Base-by-base conservation (phyloP, 352 stramenopile species). In the Lagenidium giganteum region DNA sequence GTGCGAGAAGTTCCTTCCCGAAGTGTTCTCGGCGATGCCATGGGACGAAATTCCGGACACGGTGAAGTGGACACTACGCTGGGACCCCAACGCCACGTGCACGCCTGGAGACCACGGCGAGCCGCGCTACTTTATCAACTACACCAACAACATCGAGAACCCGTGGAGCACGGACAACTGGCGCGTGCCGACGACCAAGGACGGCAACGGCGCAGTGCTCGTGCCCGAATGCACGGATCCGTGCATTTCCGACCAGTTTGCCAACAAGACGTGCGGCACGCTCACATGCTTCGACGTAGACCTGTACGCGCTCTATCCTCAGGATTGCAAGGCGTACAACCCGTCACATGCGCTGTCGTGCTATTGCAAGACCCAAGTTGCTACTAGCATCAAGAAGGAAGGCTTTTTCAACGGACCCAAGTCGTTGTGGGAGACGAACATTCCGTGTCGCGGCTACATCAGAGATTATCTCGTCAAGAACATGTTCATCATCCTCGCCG, bases 271-370 rank as follows among this genome's bases (percentile, higher is more conserved):
- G 33, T 93, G 80, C 46, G 72, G 51, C 25, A 87, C 80, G 5
- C 45, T 90, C 1, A 61, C 72, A 13, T 93, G 80, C 47, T 93
- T 85, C 39, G 59, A 87, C 26, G 52, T 59, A 18, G 53, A 61
- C 8, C 36, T 53, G 0, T n/a, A n/a, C n/a, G n/a, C n/a, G n/a
- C n/a, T n/a, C n/a, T n/a, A n/a, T n/a, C n/a, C n/a, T n/a, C 29
- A 67, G 3, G 58, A 70, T 23, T 93, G 80, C 17, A 63, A 86
- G 39, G 74, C 70, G 18, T 93, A 93, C 39, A 21, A 57, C 20
- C 65, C 64, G 25, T 83, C 59, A 36, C 70, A 85, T 31, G 56
- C 82, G 3, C 65, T 87, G 12, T 87, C 82, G 25, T 94, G 83
- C 40, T 65, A 87, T 1, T 94, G 83, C 43, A 86, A 66, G 5